Evolutionary conservation across 495 filamentous ascomycete species (phyloP).

Genomic region (Podospora tetraspora): DNA sequence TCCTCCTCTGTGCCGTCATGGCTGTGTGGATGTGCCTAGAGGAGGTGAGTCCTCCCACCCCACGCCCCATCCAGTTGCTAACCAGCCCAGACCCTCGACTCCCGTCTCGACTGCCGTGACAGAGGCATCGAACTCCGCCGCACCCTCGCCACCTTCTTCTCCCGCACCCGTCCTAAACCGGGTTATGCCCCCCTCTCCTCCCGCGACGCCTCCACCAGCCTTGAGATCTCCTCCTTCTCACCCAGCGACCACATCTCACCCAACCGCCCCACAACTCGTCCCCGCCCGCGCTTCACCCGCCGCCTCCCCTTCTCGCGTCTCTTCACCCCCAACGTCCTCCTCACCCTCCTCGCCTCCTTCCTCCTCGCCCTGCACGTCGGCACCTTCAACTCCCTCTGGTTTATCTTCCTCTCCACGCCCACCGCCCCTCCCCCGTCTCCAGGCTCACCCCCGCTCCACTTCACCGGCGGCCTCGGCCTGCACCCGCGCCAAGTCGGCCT

Average conservation of each 20-base stretch:
- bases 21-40: constrained; percentile 62
- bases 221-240: constrained; percentile 24
- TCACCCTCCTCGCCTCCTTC: constrained; percentile 61
- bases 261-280: constrained; percentile 5
- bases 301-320: constrained; percentile 65
- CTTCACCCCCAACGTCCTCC: constrained; percentile 68
- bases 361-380: constrained; percentile 73
- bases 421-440: constrained; percentile 40
- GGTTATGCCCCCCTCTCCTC: constrained; percentile 19
- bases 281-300: constrained; percentile 32
- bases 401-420: constrained; percentile 76
- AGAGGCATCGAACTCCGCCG: constrained; percentile 39
- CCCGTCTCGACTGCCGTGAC: constrained; percentile 44
- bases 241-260: constrained; percentile 10
- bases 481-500: constrained; percentile 69
- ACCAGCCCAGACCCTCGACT: constrained; percentile 46
- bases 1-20: constrained; percentile 52
- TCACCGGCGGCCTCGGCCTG: constrained; percentile 77
- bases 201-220: constrained; percentile 13
- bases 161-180: not conserved
- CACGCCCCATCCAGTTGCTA: not conserved
- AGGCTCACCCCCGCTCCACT: constrained; percentile 57
- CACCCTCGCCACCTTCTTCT: constrained; percentile 24
- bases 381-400: constrained; percentile 81
- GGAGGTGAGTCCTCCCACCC: constrained; percentile 47